These are phyloP conservation scores for Hibiscus syriacus DNA, from an alignment of 345 rosid species.

Conservation along the genomic window DNA sequence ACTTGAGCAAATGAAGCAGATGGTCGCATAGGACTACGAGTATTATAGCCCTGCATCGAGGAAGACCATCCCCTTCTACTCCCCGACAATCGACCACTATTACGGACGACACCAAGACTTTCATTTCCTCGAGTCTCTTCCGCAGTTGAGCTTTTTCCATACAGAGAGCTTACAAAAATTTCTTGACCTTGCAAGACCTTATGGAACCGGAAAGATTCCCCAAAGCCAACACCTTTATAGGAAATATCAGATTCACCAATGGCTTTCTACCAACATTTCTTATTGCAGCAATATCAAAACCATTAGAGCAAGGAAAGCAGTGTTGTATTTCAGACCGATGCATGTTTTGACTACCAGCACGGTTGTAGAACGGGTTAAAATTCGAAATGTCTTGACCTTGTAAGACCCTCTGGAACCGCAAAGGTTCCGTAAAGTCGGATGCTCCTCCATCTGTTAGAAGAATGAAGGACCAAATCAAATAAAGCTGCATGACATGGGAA, in stretches of 20 bases:
- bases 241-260: slow-evolving; percentile 18
- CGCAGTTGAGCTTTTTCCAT: no score
- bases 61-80: slow-evolving; percentile 53
- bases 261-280: slow-evolving; percentile 24
- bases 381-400: slow-evolving; percentile 99
- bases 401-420: slow-evolving; percentile 98
- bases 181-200: no score
- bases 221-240: slow-evolving; percentile 44
- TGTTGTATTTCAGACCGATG: slow-evolving; percentile 32
- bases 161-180: no score
- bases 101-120: slow-evolving; percentile 64
- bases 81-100: slow-evolving; percentile 19
- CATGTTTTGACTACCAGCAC: slow-evolving; percentile 32
- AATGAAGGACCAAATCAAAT: neutral
- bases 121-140: no score
- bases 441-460: slow-evolving; percentile 57
- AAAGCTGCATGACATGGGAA: no score
- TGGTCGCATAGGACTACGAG: slow-evolving; percentile 17
- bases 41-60: no score
- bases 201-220: slow-evolving; percentile 63
- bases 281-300: slow-evolving; percentile 23
- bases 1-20: no score
- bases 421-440: slow-evolving; percentile 84
- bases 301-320: slow-evolving; percentile 28
- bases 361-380: slow-evolving; percentile 47